A percentile compares a stretch with the other conserved stretches of the same genome.
Evolutionary conservation across 345 rosid genomes (phyloP).

Genomic region (Corchorus olitorius): DNA sequence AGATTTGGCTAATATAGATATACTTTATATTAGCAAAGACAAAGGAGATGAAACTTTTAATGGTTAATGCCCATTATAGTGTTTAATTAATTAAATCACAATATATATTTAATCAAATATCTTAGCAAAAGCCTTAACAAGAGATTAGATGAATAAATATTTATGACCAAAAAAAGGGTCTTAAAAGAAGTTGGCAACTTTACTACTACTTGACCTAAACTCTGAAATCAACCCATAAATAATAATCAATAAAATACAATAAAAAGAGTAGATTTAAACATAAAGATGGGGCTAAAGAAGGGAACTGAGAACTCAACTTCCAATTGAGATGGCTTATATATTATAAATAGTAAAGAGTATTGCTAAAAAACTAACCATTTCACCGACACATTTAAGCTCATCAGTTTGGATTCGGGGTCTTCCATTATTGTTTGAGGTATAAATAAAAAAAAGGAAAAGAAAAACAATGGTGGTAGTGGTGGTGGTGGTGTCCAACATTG

Average conservation of each 20-base stretch:
- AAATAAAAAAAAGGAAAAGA: not conserved
- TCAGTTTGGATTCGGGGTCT: not conserved
- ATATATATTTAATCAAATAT: not conserved
- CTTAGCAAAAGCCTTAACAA: not conserved
- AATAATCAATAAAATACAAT: not conserved
- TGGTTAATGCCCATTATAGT: not conserved
- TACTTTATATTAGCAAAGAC: not conserved
- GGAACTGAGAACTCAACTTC: not conserved
- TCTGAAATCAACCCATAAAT: not conserved
- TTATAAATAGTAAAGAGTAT: not conserved
- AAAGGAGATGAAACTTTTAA: not conserved
- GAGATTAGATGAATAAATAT: not conserved
- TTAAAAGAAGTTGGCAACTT: not conserved
- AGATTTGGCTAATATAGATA: not conserved
- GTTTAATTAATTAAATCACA: not conserved
- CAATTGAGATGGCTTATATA: not conserved
- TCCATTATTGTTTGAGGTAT: not conserved
- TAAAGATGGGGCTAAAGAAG: not conserved
- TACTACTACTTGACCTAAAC: not conserved
- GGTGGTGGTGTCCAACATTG: slow-evolving; percentile 9
- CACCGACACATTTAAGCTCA: slow-evolving; percentile 4
- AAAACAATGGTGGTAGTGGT: not conserved
- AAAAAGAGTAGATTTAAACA: not conserved
- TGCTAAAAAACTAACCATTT: not conserved
- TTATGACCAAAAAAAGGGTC: not conserved